Percentiles rank a stretch among this genome's conserved stretches.
These are phyloP conservation scores for Chaetoceros tenuissimus DNA, from an alignment of 108 stramenopile species.

Conservation along the genomic window DNA sequence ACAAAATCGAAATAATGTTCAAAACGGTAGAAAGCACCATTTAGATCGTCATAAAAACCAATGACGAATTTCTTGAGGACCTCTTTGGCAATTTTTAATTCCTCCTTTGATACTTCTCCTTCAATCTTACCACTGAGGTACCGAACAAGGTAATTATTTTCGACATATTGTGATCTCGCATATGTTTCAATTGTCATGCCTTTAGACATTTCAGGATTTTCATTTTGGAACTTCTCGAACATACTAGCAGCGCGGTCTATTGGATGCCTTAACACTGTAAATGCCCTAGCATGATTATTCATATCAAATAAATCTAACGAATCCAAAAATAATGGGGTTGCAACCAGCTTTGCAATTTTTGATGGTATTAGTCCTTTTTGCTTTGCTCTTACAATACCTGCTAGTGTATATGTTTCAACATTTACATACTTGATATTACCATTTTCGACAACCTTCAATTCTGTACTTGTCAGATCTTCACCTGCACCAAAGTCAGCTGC, in stretches of 20 bases:
- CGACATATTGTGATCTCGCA: conserved; percentile 27
- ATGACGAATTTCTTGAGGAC: conserved; percentile 25
- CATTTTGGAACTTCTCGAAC: too few species aligned
- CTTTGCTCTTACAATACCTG: conserved; percentile 29
- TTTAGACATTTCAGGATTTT: too few species aligned
- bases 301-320: not conserved
- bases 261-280: conserved; percentile 32
- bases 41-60: too few species aligned
- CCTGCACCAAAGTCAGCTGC: too few species aligned
- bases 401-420: conserved; percentile 28
- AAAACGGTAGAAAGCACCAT: too few species aligned
- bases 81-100: conserved; percentile 35
- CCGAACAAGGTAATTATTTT: conserved; percentile 44
- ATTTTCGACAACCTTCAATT: too few species aligned
- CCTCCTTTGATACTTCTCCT: conserved; percentile 19
- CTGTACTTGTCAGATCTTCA: too few species aligned
- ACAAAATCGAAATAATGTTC: too few species aligned
- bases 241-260: conserved; percentile 25
- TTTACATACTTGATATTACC: too few species aligned
- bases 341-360: conserved; percentile 26
- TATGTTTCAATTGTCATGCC: conserved; percentile 38
- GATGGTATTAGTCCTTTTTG: conserved; percentile 17
- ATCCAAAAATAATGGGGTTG: conserved; percentile 16
- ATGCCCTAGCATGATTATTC: conserved; percentile 8
- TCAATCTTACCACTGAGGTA: conserved; percentile 17